phyloP scores from a whole-genome alignment of 2,329 filamentous ascomycete genomes.

The Monilinia vaccinii-corymbosi region DNA sequence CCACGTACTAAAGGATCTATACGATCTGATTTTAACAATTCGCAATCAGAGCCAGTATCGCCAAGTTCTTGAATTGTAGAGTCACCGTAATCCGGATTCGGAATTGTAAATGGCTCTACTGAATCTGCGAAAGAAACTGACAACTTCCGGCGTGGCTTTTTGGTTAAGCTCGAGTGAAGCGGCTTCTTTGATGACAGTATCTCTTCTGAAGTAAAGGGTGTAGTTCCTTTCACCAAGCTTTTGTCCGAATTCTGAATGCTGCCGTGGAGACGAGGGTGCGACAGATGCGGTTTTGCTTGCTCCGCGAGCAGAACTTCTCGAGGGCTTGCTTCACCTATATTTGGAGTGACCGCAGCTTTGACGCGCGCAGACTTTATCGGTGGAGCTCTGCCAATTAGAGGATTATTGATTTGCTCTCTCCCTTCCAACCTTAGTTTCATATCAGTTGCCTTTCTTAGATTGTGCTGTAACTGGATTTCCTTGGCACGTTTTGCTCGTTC shows the following conservation, averaged over 20 bases:
- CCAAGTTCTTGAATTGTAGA: not conserved
- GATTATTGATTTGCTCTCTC: not conserved
- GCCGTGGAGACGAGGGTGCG: not conserved
- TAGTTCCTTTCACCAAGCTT: not conserved
- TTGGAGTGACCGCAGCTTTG: no score
- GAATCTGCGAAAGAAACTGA: not conserved
- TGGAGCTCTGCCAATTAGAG: constrained; percentile 3
- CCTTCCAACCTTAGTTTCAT: not conserved
- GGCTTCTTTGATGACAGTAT: not conserved
- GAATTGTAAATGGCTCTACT: not conserved
- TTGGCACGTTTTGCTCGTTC: not conserved
- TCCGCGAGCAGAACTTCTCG: not conserved
- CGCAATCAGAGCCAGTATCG: no score
- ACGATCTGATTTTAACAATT: no score
- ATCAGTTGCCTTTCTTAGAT: not conserved
- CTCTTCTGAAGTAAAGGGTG: not conserved
- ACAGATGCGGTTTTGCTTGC: not conserved
- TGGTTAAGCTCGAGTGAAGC: no score
- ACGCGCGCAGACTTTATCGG: not conserved
- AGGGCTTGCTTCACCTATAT: not conserved
- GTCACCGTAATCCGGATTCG: not conserved
- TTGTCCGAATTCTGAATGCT: not conserved
- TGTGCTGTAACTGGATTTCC: not conserved
- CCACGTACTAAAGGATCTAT: not conserved
- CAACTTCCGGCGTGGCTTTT: not conserved